These are phyloP conservation scores for Zygoascus meyerae DNA, from an alignment of 1,139 yeast species.

Conservation along the genomic window DNA sequence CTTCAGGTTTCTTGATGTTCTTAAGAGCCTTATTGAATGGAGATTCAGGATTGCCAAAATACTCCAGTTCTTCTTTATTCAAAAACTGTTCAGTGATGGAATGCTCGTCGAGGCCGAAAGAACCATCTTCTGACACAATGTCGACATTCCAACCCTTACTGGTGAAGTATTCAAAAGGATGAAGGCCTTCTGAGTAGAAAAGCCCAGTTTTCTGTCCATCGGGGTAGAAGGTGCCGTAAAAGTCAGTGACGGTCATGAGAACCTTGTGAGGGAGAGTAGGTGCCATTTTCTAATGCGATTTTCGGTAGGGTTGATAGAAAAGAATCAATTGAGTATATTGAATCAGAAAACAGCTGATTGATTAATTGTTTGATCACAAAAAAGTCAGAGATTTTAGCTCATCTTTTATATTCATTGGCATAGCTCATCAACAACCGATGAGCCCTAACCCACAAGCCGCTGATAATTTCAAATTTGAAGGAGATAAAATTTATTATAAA, in stretches of 20 bases:
- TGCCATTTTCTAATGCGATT: not conserved
- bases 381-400: too few relatives aligned
- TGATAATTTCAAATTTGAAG: too few relatives aligned
- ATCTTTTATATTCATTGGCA: too few relatives aligned
- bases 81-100: constrained; percentile 41
- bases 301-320: not conserved
- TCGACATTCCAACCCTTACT: constrained; percentile 48
- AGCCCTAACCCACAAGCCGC: too few relatives aligned
- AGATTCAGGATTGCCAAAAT: constrained; percentile 37
- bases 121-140: constrained; percentile 54
- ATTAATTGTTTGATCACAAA: not conserved
- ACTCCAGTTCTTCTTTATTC: constrained; percentile 40
- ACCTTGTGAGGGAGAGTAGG: constrained; percentile 32
- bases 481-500: too few relatives aligned
- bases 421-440: too few relatives aligned
- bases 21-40: constrained; percentile 37
- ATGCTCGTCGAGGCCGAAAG: constrained; percentile 50
- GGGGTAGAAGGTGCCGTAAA: constrained; percentile 44
- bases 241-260: constrained; percentile 48
- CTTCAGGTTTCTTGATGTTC: constrained; percentile 24
- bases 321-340: not conserved
- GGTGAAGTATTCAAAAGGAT: constrained; percentile 47
- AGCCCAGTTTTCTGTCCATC: constrained; percentile 56
- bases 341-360: not conserved
- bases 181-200: constrained; percentile 51